Base-by-base conservation (phyloP, 78 protist genomes). In the Chrysochromulina tobinii region DNA sequence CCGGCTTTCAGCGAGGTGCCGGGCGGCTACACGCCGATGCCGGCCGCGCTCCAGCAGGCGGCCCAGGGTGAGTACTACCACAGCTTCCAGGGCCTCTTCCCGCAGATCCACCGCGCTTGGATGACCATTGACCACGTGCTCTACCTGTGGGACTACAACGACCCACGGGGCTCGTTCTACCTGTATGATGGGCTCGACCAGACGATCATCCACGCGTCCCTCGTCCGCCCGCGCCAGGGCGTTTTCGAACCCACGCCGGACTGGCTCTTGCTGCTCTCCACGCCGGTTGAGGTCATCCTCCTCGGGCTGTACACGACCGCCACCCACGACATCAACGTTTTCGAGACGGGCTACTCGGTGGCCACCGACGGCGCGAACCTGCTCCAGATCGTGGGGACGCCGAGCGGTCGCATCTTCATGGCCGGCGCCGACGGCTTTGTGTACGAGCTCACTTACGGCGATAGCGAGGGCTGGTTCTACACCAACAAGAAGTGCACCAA, bases 61-160 rank as follows among this genome's bases (percentile, higher is more conserved):
- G 7, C 64, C 64, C 12, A 59, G 23, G 23, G 7, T 59, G 23
- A 59, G 48, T 25, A 92, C 67, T 59, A 90, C 90, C 59, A 68
- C 2, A 38, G 77, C 66, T 92, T 72, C 61, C 25, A 38, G 84
- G 93, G 93, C 55, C 17, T 92, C 27, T 92, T 92, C 73, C 64
- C 94, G 7, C 68, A 50, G 61, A 54, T 92, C 69, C 55, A 84
- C 61, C 94, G 92, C 21, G 94, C 92, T 55, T 92, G 94, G 94
- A 3, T 92, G 7, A 90, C 93, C 68, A 54, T 90, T 27, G 94
- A 92, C 81, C 38, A 51, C 54, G 9, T 25, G 8, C 53, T 91
- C 72, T 91, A 64, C 83, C 72, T 77, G 11, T 92, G 93, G 94
- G 81, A 81, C 27, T 92, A 88, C 88, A 27, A 20, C 18, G 67